A percentile compares a stretch with the other conserved stretches of the same genome.
Evolutionary conservation across 768 basidiomycete species (phyloP).

Genomic region (Termitomyces sp.): DNA sequence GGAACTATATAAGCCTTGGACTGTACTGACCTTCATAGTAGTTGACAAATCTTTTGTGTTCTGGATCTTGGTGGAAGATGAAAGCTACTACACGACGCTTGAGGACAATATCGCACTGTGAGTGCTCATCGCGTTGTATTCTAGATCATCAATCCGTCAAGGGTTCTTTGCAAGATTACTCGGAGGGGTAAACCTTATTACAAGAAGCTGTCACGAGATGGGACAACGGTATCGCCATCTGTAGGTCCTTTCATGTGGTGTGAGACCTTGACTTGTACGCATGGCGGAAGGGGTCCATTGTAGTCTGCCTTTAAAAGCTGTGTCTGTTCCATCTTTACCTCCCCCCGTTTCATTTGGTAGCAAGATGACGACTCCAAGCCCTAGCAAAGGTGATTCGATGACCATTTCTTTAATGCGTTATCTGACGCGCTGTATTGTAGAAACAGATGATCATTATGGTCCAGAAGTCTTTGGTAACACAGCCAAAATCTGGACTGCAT

Average conservation of each 20-base stretch:
- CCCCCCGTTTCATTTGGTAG: neutral
- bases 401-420: neutral
- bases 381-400: neutral
- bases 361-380: neutral
- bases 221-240: neutral
- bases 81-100: neutral
- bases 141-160: too few species aligned
- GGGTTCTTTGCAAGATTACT: neutral
- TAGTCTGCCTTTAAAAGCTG: neutral
- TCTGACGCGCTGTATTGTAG: neutral
- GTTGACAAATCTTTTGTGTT: neutral
- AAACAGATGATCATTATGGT: neutral
- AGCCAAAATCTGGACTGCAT: constrained; percentile 13
- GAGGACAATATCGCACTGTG: neutral
- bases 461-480: constrained; percentile 5
- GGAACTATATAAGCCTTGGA: neutral
- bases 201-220: neutral
- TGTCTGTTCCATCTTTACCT: neutral
- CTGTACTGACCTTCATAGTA: neutral
- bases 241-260: neutral
- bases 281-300: neutral
- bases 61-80: neutral
- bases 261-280: neutral
- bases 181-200: neutral
- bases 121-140: neutral